Base-by-base conservation (phyloP, 108 stramenopile species). In the Skeletonema potamos region DNA sequence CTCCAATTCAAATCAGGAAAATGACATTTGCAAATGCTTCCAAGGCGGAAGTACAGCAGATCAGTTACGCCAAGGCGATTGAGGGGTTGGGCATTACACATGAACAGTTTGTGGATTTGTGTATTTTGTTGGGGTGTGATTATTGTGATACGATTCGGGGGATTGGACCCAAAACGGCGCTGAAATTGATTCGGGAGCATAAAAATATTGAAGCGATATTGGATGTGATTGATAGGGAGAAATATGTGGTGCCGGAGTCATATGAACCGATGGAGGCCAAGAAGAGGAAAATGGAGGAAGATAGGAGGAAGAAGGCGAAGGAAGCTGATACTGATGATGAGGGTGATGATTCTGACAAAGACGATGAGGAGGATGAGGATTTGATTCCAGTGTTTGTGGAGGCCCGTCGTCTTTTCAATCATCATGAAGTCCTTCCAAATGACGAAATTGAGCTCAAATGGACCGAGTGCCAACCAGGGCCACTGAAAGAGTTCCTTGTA, bases 41-140 rank as follows among this genome's bases (percentile, higher is more conserved):
- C 44, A 89, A 93, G 36, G 32, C 74, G 9, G 85, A 84, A 27
- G 77, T 96, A 1, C 90, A 97, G 64, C 86, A 91, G 54, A 93
- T 99, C 64, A 79, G 89, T 66, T 96, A 98, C 69, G 68, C 71
- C 37, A 96, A 95, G 81, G 95, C 96, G 2, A 77, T 99, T 9
- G 83, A 89, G 59, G 98, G 97, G 1, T 69, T 99, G 57, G 94
- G 76, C 18, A 77, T 99, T 27, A 83, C 89, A 10, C 94, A 98
- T 60, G 97, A 97, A 51, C 92, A 99, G 62, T 99, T 99, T 85
- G 94, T 99, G 7, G 99, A 99, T 72, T 73, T 99, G 56, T 99
- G 99, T 69, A 96, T 99, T 66, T 82, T 99, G 17, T 41, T 92
- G 58, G 98, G 99, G 48, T 99, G 99, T 73, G 99, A 99, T 87